These are phyloP conservation scores for Fraxinus angustifolia DNA, from an alignment of 305 asterid species.

Conservation along the genomic window DNA sequence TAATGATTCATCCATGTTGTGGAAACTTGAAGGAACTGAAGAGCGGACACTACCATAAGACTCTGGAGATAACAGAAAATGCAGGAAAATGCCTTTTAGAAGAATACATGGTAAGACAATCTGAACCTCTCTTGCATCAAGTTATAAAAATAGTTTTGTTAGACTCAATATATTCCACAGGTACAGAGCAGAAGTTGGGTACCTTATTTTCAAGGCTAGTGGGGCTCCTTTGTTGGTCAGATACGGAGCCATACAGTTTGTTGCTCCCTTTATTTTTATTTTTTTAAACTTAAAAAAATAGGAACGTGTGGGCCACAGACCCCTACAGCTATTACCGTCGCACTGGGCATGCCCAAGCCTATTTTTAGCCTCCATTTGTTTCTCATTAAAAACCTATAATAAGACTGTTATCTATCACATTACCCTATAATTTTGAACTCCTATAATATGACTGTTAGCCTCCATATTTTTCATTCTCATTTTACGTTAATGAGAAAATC, in stretches of 20 bases:
- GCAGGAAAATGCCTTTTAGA: slow-evolving; percentile 69
- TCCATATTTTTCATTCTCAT: too few species aligned
- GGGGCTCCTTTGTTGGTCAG: neutral
- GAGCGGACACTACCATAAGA: slow-evolving; percentile 49
- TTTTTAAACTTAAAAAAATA: neutral
- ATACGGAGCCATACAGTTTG: neutral
- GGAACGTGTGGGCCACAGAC: neutral
- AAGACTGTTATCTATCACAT: too few species aligned
- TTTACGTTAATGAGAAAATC: too few species aligned
- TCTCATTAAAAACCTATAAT: too few species aligned
- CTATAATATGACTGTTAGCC: too few species aligned
- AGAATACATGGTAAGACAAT: slow-evolving; percentile 57
- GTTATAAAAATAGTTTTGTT: neutral
- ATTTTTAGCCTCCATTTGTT: neutral
- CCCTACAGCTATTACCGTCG: neutral
- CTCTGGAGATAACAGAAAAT: slow-evolving; percentile 53
- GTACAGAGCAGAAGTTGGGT: neutral
- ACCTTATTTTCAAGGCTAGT: neutral
- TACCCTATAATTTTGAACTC: too few species aligned
- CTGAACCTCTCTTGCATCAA: neutral
- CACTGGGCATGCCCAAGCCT: neutral
- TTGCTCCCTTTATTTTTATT: neutral
- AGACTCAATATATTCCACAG: neutral
- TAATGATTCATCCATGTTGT: slow-evolving; percentile 43
- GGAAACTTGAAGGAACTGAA: slow-evolving; percentile 51